Percentiles rank a stretch among this genome's conserved stretches.
Evolutionary conservation across 1,284 basidiomycete genomes (phyloP).

Genomic region (Tylopilus orsonianus): DNA sequence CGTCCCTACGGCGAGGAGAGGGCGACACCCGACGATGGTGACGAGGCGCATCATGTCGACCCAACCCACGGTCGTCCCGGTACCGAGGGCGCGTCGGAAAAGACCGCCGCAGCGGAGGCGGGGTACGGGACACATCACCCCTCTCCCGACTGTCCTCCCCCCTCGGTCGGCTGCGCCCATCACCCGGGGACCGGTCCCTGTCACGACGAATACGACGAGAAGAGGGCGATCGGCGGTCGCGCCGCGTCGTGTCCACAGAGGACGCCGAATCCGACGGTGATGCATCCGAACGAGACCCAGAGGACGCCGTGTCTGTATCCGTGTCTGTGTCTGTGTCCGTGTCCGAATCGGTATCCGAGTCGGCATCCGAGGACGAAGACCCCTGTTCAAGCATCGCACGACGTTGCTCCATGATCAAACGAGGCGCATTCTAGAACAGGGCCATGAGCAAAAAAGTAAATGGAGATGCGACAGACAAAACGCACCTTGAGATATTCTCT

Average conservation of each 20-base stretch:
- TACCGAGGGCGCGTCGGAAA: constrained; percentile 38
- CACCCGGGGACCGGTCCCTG: constrained; percentile 18
- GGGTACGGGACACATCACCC: constrained; percentile 29
- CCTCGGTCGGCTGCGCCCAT: constrained; percentile 11
- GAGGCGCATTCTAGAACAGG: constrained; percentile 77
- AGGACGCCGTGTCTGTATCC: constrained; percentile 40
- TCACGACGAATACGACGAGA: constrained; percentile 32
- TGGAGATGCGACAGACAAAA: constrained; percentile 15
- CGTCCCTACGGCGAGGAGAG: constrained; percentile 23
- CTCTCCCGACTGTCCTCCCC: constrained; percentile 21
- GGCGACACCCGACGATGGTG: constrained; percentile 25
- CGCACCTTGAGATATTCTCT: constrained; percentile 88
- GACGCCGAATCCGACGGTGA: constrained; percentile 37
- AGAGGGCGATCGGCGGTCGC: constrained; percentile 34
- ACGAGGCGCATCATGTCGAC: constrained; percentile 35
- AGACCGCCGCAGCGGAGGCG: constrained; percentile 32
- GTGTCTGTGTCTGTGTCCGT: constrained; percentile 39
- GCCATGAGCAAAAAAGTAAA: neutral
- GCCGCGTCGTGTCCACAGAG: constrained; percentile 39
- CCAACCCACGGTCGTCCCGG: constrained; percentile 29
- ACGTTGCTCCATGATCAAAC: constrained; percentile 89
- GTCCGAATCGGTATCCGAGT: constrained; percentile 38
- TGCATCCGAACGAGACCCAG: too few relatives aligned
- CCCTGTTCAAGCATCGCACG: constrained; percentile 78
- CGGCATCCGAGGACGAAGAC: constrained; percentile 61